Evolutionary conservation across 164 flowering plant species (phyloP).

Genomic region (Chimonanthus salicifolius): DNA sequence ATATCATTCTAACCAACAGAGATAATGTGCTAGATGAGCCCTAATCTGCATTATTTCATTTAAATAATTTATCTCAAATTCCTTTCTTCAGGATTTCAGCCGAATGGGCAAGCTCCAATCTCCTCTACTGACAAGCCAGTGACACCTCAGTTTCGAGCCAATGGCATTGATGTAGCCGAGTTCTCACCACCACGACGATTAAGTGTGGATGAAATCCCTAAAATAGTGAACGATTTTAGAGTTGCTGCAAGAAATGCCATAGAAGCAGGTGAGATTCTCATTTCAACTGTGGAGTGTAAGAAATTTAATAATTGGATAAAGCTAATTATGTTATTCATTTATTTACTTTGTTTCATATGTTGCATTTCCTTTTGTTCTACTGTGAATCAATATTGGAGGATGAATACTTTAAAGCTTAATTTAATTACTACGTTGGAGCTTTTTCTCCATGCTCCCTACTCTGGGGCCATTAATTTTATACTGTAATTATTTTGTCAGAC

Average conservation of each 20-base stretch:
- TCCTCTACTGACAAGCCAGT: slow-evolving; percentile 15
- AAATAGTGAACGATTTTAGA: slow-evolving; percentile 22
- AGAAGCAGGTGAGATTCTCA: slow-evolving; percentile 1
- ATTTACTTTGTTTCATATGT: too few relatives aligned
- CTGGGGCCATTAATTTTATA: too few relatives aligned
- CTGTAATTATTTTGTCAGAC: too few relatives aligned
- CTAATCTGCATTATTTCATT: neutral
- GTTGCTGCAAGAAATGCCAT: slow-evolving; percentile 29
- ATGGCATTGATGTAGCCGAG: slow-evolving; percentile 18
- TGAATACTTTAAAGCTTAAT: too few relatives aligned
- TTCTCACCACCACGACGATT: slow-evolving; percentile 15
- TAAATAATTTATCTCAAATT: neutral
- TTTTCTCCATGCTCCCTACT: too few relatives aligned
- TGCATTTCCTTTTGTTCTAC: too few relatives aligned
- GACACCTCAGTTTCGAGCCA: slow-evolving; percentile 13
- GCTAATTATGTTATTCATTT: neutral
- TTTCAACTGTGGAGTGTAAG: neutral
- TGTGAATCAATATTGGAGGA: too few relatives aligned
- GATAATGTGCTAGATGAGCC: neutral
- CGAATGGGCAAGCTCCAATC: slow-evolving; percentile 17
- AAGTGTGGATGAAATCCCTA: slow-evolving; percentile 23
- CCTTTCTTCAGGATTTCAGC: slow-evolving; percentile 11
- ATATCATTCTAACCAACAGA: neutral
- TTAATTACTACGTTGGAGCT: too few relatives aligned
- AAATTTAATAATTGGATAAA: neutral